Evolutionary conservation across 768 basidiomycete genomes (phyloP).

Genomic region (Tylopilus cervinicoccineus): DNA sequence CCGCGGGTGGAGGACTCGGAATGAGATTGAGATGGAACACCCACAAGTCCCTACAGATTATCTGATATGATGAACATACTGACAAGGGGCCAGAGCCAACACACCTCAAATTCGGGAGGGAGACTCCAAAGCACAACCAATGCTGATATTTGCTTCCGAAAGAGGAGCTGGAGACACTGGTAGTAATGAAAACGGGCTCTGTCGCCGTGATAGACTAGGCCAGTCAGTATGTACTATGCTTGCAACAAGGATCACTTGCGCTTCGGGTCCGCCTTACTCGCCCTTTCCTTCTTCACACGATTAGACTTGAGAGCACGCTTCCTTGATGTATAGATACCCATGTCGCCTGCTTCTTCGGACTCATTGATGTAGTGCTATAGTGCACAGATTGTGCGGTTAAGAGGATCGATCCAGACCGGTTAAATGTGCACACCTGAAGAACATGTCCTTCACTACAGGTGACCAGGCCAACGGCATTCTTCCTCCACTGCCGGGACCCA

Average conservation of each 20-base stretch:
- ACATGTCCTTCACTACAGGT: slow-evolving; percentile 92
- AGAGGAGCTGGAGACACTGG: slow-evolving; percentile 77
- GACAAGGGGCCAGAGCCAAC: slow-evolving; percentile 9
- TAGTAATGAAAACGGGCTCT: slow-evolving; percentile 77
- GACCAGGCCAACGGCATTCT: slow-evolving; percentile 76
- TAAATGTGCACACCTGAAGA: slow-evolving; percentile 56
- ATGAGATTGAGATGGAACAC: slow-evolving; percentile 63
- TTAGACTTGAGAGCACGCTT: slow-evolving; percentile 63
- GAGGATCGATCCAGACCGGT: background rate
- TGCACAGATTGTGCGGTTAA: background rate
- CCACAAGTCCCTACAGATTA: slow-evolving; percentile 80
- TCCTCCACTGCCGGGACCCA: slow-evolving; percentile 84
- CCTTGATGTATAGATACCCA: slow-evolving; percentile 56
- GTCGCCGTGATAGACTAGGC: slow-evolving; percentile 77
- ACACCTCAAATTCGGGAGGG: slow-evolving; percentile 76
- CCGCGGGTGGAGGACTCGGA: slow-evolving; percentile 55
- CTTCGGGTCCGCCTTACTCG: slow-evolving; percentile 56
- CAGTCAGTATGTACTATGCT: background rate
- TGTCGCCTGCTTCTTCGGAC: slow-evolving; percentile 61
- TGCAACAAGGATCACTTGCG: slow-evolving; percentile 35
- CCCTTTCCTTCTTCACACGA: slow-evolving; percentile 47
- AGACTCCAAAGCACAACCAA: slow-evolving; percentile 63
- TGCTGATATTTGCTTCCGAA: slow-evolving; percentile 71
- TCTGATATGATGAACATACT: slow-evolving; percentile 36
- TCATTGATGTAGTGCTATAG: slow-evolving; percentile 80